Conservation (phyloP, 371 early-diverging fungal genomes). For the Gilbertella persicaria region DNA sequence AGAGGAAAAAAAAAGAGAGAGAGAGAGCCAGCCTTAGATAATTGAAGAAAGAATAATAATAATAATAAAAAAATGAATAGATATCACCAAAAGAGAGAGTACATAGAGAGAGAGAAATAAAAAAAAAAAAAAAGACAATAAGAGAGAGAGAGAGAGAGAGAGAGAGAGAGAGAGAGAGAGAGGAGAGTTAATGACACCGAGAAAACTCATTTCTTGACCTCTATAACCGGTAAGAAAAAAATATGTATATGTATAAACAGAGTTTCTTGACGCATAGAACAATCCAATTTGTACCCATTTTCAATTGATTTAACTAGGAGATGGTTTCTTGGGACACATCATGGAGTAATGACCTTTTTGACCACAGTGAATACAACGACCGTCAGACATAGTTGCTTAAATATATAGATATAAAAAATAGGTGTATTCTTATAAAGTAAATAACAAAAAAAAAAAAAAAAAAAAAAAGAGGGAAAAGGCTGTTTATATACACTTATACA, state of each 20-base stretch:
- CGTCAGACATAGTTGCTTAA: conserved; percentile 49
- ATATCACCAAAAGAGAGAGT: neutral
- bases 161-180: neutral
- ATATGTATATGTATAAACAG: neutral
- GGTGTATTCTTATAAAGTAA: neutral
- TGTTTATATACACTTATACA: neutral
- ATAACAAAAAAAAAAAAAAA: neutral
- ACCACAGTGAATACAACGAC: conserved; percentile 53
- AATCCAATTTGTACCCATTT: neutral
- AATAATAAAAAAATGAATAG: too few relatives aligned
- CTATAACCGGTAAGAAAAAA: conserved; percentile 18
- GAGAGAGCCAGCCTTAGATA: conserved; percentile 15
- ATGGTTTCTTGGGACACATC: conserved; percentile 48
- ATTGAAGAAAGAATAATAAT: too few relatives aligned
- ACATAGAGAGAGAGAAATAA: neutral
- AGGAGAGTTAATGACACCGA: too few relatives aligned
- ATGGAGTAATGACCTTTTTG: conserved; percentile 50
- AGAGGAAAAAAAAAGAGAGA: conserved; percentile 6
- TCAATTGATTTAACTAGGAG: conserved; percentile 15
- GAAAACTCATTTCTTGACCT: conserved; percentile 3
- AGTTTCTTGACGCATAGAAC: too few relatives aligned
- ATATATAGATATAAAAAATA: too few relatives aligned
- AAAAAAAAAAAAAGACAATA: neutral
- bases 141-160: neutral
- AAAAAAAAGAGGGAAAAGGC: neutral